These are phyloP conservation scores for Cymodocea nodosa DNA, from an alignment of 116 monocot genomes.

Conservation along the genomic window DNA sequence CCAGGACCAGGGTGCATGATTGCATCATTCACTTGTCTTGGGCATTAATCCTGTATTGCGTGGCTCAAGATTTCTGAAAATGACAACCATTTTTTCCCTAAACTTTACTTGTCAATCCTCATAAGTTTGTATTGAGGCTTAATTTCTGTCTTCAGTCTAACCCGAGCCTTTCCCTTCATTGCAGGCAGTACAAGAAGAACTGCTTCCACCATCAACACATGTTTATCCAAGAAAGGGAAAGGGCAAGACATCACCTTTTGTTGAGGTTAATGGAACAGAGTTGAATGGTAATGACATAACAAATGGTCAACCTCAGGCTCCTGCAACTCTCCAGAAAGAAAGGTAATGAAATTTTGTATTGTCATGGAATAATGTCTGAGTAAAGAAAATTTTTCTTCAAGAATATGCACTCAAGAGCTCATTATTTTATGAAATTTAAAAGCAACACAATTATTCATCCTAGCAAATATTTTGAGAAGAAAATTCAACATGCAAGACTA, in stretches of 20 bases:
- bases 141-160: too few species aligned
- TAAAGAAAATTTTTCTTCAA: not conserved
- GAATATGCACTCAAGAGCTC: not conserved
- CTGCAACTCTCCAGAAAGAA: conserved; percentile 2
- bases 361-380: not conserved
- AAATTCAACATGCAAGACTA: too few species aligned
- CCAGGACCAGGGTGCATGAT: too few species aligned
- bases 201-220: conserved; percentile 73
- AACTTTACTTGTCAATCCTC: not conserved
- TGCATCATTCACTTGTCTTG: not conserved
- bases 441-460: too few species aligned
- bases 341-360: not conserved
- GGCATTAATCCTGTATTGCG: not conserved
- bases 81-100: not conserved
- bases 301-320: not conserved
- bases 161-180: not conserved
- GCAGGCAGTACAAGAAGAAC: conserved; percentile 68
- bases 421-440: too few species aligned
- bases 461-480: too few species aligned
- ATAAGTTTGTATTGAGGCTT: too few species aligned
- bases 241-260: not conserved
- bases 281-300: not conserved
- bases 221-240: conserved; percentile 59
- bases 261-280: not conserved
- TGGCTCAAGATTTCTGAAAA: not conserved